A percentile compares a stretch with the other conserved stretches of the same genome.
These are phyloP conservation scores for Xylariaceae sp. DNA, from an alignment of 2,329 filamentous ascomycete species.

Conservation along the genomic window DNA sequence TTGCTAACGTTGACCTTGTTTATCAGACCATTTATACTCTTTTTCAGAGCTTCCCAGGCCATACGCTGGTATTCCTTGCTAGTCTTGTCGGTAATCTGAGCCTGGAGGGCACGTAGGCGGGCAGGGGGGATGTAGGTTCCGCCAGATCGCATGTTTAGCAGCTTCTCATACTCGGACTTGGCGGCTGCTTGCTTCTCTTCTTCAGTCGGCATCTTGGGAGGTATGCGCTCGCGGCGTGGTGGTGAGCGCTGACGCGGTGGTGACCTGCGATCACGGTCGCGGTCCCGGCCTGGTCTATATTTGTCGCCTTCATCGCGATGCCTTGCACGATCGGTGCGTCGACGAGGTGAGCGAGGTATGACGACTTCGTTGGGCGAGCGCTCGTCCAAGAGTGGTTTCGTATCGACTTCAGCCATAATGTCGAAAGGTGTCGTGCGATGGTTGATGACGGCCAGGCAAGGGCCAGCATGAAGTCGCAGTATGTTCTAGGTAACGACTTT, in stretches of 20 bases:
- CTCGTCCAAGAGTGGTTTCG: constrained; percentile 28
- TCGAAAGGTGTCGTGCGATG: too few species aligned
- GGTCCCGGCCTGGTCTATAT: constrained; percentile 40
- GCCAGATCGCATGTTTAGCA: constrained; percentile 87
- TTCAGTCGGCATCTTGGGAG: constrained; percentile 48
- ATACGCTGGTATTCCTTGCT: constrained; percentile 98
- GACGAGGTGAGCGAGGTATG: constrained; percentile 26
- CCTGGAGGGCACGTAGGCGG: constrained; percentile 83
- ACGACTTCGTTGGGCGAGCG: constrained; percentile 22
- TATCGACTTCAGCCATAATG: constrained; percentile 42
- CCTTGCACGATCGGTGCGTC: constrained; percentile 22
- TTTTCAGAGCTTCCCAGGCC: constrained; percentile 98
- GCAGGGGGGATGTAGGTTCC: constrained; percentile 96
- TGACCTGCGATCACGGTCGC: constrained; percentile 13
- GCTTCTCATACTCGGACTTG: constrained; percentile 90
- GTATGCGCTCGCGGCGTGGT: constrained; percentile 22
- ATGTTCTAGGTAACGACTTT: too few species aligned
- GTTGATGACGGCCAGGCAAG: too few species aligned
- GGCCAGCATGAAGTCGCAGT: too few species aligned
- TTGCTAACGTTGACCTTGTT: constrained; percentile 99
- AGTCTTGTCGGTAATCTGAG: constrained; percentile 93
- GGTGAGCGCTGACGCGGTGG: constrained; percentile 8
- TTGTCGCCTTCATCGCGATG: constrained; percentile 45
- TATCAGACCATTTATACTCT: constrained; percentile 96
- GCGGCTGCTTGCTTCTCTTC: constrained; percentile 84